A percentile compares a stretch with the other conserved stretches of the same genome.
Evolutionary conservation across 2,329 filamentous ascomycete genomes (phyloP).

Genomic region (Hortaea werneckii): DNA sequence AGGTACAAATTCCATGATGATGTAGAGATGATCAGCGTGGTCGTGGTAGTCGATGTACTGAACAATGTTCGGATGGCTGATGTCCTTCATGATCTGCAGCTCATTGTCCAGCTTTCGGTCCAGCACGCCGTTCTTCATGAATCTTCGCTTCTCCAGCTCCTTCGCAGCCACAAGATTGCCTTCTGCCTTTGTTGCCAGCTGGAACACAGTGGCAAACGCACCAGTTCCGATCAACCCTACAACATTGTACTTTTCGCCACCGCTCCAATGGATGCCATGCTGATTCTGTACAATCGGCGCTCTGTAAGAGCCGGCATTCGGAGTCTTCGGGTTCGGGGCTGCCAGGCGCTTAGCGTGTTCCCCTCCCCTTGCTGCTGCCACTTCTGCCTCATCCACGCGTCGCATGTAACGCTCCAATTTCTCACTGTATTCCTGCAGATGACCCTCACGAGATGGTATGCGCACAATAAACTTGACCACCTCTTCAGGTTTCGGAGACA

Average conservation of each 20-base stretch:
- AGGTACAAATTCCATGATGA: conserved; percentile 91
- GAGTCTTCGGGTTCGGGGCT: conserved; percentile 1
- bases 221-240: conserved; percentile 77
- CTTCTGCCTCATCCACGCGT: conserved; percentile 20
- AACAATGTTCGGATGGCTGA: conserved; percentile 83
- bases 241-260: conserved; percentile 75
- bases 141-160: conserved; percentile 83
- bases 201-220: conserved; percentile 89
- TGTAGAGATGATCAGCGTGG: conserved; percentile 70
- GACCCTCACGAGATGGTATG: conserved; percentile 62
- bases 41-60: conserved; percentile 84
- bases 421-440: conserved; percentile 53
- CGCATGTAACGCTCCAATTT: conserved; percentile 61
- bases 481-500: conserved; percentile 40
- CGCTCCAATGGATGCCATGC: conserved; percentile 67
- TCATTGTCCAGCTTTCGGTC: conserved; percentile 93
- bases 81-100: conserved; percentile 85
- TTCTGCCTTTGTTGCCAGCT: conserved; percentile 74
- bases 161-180: conserved; percentile 83
- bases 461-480: conserved; percentile 78
- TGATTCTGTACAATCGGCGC: conserved; percentile 25
- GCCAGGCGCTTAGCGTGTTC: neutral
- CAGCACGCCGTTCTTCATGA: conserved; percentile 83
- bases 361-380: neutral
- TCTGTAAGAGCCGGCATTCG: conserved; percentile 9